phyloP scores from a whole-genome alignment of 78 protist species.

The Goniomonas avonlea region DNA sequence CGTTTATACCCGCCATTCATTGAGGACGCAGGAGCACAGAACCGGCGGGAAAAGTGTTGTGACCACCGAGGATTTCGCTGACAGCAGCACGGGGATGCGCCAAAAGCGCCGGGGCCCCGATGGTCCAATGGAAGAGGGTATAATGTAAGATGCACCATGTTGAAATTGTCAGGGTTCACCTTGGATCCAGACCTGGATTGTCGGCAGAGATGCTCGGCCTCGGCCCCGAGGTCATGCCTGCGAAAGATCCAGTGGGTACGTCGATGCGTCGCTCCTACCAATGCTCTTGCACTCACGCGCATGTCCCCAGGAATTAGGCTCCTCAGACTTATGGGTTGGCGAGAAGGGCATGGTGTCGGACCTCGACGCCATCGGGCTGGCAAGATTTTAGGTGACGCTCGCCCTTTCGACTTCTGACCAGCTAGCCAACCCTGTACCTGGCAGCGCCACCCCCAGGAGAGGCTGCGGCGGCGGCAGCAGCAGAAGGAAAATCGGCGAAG shows the following conservation, averaged over 20 bases:
- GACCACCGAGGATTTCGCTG: not conserved
- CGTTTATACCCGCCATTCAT: no score
- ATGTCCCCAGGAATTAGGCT: conserved; percentile 21
- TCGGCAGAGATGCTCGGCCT: not conserved
- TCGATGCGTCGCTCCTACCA: not conserved
- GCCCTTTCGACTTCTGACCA: no score
- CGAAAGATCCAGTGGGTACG: not conserved
- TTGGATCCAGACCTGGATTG: not conserved
- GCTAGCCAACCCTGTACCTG: no score
- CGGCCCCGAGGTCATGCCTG: not conserved
- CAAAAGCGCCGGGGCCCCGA: no score
- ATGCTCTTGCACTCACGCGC: not conserved
- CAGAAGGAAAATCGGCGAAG: not conserved
- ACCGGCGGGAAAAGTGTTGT: not conserved
- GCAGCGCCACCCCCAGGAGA: no score
- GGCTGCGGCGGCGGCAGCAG: no score
- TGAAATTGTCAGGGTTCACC: not conserved
- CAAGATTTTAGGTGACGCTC: no score
- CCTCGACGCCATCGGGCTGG: not conserved
- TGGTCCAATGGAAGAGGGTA: no score
- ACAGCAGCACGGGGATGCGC: not conserved
- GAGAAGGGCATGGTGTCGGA: conserved; percentile 46
- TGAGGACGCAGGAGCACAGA: not conserved
- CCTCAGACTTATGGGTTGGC: conserved; percentile 42
- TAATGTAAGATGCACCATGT: no score